Percentiles rank a stretch among this genome's conserved stretches.
Evolutionary conservation across 768 basidiomycete genomes (phyloP).

Genomic region (Naematelia encephala): DNA sequence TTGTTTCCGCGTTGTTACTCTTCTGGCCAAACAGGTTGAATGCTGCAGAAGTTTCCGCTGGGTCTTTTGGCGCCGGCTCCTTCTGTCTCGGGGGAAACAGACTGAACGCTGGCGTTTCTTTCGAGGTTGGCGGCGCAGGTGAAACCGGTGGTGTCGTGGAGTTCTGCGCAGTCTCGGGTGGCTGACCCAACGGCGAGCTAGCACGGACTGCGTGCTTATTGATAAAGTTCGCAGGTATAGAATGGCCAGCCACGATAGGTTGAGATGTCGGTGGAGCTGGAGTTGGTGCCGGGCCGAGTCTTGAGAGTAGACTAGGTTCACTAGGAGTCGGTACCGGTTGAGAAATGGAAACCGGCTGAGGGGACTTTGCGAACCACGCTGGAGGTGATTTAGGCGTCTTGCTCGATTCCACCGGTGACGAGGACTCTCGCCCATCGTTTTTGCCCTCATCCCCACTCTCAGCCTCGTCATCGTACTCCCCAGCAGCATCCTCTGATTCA

Average conservation of each 20-base stretch:
- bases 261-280: not conserved
- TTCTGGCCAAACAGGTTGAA: conserved; percentile 8
- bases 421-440: conserved; percentile 1
- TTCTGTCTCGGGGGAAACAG: not conserved
- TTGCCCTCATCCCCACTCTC: conserved; percentile 12
- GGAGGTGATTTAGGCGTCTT: conserved; percentile 25
- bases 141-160: conserved; percentile 25
- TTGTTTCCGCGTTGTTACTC: not conserved
- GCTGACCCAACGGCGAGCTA: conserved; percentile 34
- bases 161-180: conserved; percentile 19
- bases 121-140: conserved; percentile 18
- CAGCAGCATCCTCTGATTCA: conserved; percentile 6
- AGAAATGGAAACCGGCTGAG: too few relatives aligned
- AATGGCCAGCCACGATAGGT: too few relatives aligned
- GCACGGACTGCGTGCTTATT: conserved; percentile 37
- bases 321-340: conserved; percentile 1
- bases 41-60: not conserved
- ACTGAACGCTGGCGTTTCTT: conserved; percentile 3
- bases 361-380: conserved; percentile 29
- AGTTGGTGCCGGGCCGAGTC: conserved; percentile 13
- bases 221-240: conserved; percentile 19
- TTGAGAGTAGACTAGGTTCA: conserved; percentile 15
- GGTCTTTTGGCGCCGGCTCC: not conserved
- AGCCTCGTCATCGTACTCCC: conserved; percentile 21
- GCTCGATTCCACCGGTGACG: conserved; percentile 1